Percentiles rank a stretch among this genome's conserved stretches.
These are phyloP conservation scores for Quercus bicolor DNA, from an alignment of 306 rosid genomes.

Conservation along the genomic window DNA sequence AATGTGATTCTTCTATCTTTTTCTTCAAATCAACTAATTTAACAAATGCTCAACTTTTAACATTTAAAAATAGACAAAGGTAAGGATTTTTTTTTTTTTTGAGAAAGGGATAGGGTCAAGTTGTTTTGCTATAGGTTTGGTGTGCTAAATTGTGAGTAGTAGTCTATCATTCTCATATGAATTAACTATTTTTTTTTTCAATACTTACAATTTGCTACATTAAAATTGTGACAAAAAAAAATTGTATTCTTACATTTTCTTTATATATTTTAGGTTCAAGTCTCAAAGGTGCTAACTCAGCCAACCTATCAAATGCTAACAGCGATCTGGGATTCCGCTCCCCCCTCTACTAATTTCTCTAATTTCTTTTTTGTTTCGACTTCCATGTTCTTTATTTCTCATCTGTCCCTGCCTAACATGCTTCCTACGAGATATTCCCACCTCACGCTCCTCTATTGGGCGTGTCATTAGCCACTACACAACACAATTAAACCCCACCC, in stretches of 20 bases:
- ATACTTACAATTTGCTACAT: background rate
- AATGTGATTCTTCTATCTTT: background rate
- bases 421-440: background rate
- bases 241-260: too few relatives aligned
- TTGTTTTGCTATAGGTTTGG: too few relatives aligned
- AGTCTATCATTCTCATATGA: too few relatives aligned
- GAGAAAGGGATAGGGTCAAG: too few relatives aligned
- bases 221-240: too few relatives aligned
- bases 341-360: conserved; percentile 45
- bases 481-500: too few relatives aligned
- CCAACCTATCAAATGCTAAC: conserved; percentile 38
- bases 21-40: conserved; percentile 21
- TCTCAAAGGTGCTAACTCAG: conserved; percentile 26
- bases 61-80: conserved; percentile 33
- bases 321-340: conserved; percentile 40
- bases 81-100: conserved; percentile 10
- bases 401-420: background rate
- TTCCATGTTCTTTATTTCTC: conserved; percentile 21
- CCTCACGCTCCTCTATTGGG: background rate
- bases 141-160: too few relatives aligned
- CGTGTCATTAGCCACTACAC: background rate
- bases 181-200: background rate
- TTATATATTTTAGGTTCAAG: background rate
- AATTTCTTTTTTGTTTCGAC: conserved; percentile 29
- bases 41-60: conserved; percentile 35